Percentiles rank a stretch among this genome's conserved stretches.
Conservation (phyloP, 805 yeast species). For the Sugiyamaella americana region DNA sequence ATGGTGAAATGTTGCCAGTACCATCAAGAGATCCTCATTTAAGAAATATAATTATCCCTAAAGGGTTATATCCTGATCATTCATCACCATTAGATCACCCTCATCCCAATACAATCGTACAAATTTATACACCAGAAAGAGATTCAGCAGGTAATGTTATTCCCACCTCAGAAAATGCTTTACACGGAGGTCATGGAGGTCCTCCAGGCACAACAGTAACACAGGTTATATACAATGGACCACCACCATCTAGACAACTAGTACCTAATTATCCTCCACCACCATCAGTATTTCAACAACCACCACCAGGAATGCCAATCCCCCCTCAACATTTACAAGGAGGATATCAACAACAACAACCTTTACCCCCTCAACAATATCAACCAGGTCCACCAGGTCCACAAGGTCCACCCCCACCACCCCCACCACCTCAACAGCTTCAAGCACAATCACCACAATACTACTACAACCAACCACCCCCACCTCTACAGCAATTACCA, state of each 20-base stretch:
- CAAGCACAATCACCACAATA: background rate
- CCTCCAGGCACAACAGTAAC: conserved; percentile 5
- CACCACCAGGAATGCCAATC: conserved; percentile 5
- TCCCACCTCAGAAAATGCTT: background rate
- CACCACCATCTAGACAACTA: background rate
- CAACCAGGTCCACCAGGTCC: background rate
- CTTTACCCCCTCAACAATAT: background rate
- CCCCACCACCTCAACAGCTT: background rate
- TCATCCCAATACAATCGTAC: conserved; percentile 8
- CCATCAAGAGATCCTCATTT: conserved; percentile 44
- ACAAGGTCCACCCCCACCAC: background rate
- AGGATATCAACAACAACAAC: conserved; percentile 3
- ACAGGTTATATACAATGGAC: conserved; percentile 1
- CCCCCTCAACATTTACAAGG: conserved; percentile 7
- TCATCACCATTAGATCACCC: conserved; percentile 19
- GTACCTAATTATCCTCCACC: conserved; percentile 4
- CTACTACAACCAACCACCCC: conserved; percentile 7
- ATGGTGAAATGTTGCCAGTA: conserved; percentile 30
- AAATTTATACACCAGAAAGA: conserved; percentile 5
- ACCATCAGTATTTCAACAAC: conserved; percentile 6
- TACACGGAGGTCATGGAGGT: conserved; percentile 6
- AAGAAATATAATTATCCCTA: conserved; percentile 32
- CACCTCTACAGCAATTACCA: conserved; percentile 1
- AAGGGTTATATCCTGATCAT: conserved; percentile 35
- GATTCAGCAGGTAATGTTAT: background rate